Conservation (phyloP, 768 basidiomycete genomes). For the Serendipita sp. region DNA sequence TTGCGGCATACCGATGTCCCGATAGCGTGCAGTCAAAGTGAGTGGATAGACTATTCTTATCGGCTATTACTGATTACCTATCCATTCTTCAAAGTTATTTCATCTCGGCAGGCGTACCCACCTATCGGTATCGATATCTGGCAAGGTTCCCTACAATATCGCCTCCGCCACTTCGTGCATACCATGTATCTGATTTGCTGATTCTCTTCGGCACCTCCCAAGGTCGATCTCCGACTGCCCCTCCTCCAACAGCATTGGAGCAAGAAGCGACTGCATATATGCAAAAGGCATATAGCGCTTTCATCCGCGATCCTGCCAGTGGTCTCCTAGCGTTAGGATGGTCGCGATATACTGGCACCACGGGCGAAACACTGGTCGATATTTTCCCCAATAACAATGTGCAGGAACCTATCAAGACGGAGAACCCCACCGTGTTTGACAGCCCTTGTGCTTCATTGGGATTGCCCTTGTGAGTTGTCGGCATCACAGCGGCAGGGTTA, state of each 20-base stretch:
- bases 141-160: neutral
- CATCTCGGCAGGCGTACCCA: neutral
- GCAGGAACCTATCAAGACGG: neutral
- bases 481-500: too few species aligned
- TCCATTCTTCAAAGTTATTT: neutral
- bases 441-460: neutral
- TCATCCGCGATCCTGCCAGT: neutral
- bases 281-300: neutral
- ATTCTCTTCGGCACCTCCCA: neutral
- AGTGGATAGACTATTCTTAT: neutral
- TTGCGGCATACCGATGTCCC: neutral
- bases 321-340: neutral
- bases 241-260: too few species aligned
- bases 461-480: too few species aligned
- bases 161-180: neutral
- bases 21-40: neutral
- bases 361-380: neutral
- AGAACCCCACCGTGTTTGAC: neutral
- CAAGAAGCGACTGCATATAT: neutral
- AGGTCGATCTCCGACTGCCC: too few species aligned
- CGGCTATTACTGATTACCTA: neutral
- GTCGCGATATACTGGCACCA: neutral
- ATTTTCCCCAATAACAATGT: neutral
- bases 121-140: neutral
- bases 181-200: neutral